phyloP scores from a whole-genome alignment of 2,329 filamentous ascomycete genomes.

The Colletotrichum orbiculare region DNA sequence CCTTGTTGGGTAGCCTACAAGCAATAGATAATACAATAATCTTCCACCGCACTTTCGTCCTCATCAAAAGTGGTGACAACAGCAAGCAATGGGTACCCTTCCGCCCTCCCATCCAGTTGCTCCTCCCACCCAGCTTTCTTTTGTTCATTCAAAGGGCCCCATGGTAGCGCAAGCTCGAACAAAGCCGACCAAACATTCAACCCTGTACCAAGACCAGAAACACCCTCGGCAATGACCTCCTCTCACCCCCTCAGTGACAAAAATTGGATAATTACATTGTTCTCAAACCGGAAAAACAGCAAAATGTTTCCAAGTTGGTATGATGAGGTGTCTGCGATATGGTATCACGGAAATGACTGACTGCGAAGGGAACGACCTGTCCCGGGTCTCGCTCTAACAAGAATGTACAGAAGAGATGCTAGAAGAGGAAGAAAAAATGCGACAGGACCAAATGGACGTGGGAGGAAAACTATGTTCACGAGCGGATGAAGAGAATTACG shows the following conservation, averaged over 20 bases:
- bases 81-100: too few relatives aligned
- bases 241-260: slow-evolving; percentile 15
- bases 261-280: slow-evolving; percentile 35
- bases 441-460: slow-evolving; percentile 1
- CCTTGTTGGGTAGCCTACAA: too few relatives aligned
- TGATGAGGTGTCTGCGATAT: slow-evolving; percentile 33
- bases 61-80: too few relatives aligned
- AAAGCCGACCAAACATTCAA: not conserved
- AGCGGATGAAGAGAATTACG: slow-evolving; percentile 35
- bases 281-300: slow-evolving; percentile 13
- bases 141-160: not conserved
- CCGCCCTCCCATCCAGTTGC: too few relatives aligned
- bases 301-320: slow-evolving; percentile 17
- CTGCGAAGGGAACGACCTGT: slow-evolving; percentile 38
- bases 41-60: too few relatives aligned
- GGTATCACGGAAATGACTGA: slow-evolving; percentile 39
- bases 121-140: not conserved
- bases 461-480: slow-evolving; percentile 33
- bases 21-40: too few relatives aligned
- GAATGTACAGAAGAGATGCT: slow-evolving; percentile 38
- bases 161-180: not conserved
- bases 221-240: slow-evolving; percentile 15
- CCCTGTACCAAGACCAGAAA: not conserved
- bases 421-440: slow-evolving; percentile 6
- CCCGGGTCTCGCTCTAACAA: slow-evolving; percentile 37